Conservation (phyloP, 805 yeast species). For the Cyberlindnera mississippiensis region DNA sequence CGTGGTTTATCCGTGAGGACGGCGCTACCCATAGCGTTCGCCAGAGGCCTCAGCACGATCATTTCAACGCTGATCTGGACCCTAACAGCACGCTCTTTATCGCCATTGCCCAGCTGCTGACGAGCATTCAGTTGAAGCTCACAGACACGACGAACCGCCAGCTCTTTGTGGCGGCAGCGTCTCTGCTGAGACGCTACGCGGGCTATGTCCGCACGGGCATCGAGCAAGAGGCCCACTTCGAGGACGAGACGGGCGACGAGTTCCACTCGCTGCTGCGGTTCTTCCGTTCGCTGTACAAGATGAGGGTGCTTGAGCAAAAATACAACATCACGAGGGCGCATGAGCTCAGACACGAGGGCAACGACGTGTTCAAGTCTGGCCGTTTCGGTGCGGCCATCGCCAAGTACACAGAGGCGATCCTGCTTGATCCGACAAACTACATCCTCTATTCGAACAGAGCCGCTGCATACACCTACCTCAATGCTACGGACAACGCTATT, state of each 20-base stretch:
- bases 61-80: constrained; percentile 19
- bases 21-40: constrained; percentile 8
- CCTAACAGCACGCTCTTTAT: constrained; percentile 16
- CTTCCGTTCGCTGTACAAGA: constrained; percentile 14
- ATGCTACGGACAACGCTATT: constrained; percentile 33
- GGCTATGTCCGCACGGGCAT: constrained; percentile 11
- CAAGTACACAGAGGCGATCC: constrained; percentile 35
- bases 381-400: constrained; percentile 30
- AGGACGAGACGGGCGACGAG: constrained; percentile 19
- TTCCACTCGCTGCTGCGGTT: constrained; percentile 10
- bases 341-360: constrained; percentile 19
- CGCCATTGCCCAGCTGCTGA: constrained; percentile 16
- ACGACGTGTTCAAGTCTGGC: constrained; percentile 14
- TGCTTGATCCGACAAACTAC: constrained; percentile 30
- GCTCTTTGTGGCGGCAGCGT: constrained; percentile 5
- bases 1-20: constrained; percentile 18
- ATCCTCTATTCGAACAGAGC: constrained; percentile 38
- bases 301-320: constrained; percentile 4
- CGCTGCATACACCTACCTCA: constrained; percentile 35
- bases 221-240: constrained; percentile 10
- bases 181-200: constrained; percentile 16
- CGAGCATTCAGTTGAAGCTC: constrained; percentile 1
- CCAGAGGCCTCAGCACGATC: constrained; percentile 6
- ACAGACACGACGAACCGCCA: constrained; percentile 2
- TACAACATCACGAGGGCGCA: constrained; percentile 7